Percentiles rank a stretch among this genome's conserved stretches.
Conservation (phyloP, 1,284 basidiomycete species). For the Cutaneotrichosporon cavernicola region DNA sequence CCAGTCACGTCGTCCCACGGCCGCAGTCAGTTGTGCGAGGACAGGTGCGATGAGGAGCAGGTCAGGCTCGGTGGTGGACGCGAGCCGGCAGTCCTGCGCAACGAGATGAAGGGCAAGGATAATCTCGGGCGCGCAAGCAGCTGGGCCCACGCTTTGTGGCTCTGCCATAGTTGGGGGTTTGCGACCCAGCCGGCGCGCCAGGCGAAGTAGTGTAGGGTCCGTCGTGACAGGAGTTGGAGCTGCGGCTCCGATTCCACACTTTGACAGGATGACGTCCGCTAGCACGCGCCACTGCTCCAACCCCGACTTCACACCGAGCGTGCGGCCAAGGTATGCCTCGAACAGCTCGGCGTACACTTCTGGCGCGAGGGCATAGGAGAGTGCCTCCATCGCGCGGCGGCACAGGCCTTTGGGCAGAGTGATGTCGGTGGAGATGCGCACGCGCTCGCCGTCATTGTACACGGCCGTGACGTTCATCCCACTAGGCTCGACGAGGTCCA, state of each 20-base stretch:
- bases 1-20: slow-evolving; percentile 70
- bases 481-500: slow-evolving; percentile 52
- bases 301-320: slow-evolving; percentile 1
- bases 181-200: slow-evolving; percentile 51
- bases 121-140: slow-evolving; percentile 23
- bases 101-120: slow-evolving; percentile 73
- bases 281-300: slow-evolving; percentile 14
- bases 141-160: background rate
- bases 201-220: slow-evolving; percentile 56
- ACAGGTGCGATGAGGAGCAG: slow-evolving; percentile 65
- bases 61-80: slow-evolving; percentile 55
- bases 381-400: slow-evolving; percentile 61
- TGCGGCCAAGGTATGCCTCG: background rate
- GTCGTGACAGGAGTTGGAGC: background rate
- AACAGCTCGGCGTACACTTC: slow-evolving; percentile 35
- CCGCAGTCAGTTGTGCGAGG: slow-evolving; percentile 65
- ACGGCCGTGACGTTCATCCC: slow-evolving; percentile 57
- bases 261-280: slow-evolving; percentile 47
- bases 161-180: background rate
- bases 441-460: slow-evolving; percentile 57
- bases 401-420: slow-evolving; percentile 60
- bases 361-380: slow-evolving; percentile 60
- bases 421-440: slow-evolving; percentile 58
- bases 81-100: slow-evolving; percentile 60
- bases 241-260: slow-evolving; percentile 11